A percentile compares a stretch with the other conserved stretches of the same genome.
phyloP scores from a whole-genome alignment of 306 rosid genomes.

The Castanospermum australe region DNA sequence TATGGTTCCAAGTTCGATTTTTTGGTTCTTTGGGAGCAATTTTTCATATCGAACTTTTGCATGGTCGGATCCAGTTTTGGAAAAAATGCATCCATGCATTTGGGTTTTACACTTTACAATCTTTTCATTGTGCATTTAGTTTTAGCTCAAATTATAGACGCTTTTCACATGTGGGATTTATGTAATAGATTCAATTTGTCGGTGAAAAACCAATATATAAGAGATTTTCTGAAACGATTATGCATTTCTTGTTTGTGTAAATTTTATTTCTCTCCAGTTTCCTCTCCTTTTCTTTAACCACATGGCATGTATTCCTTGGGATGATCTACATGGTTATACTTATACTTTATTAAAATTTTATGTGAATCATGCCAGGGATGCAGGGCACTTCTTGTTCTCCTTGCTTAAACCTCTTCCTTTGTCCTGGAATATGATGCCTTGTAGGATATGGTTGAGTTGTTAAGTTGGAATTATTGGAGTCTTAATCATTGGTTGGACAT shows the following conservation, averaged over 20 bases:
- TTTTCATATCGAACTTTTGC: neutral
- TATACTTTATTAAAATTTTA: neutral
- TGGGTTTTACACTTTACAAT: neutral
- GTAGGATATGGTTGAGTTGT: slow-evolving; percentile 25
- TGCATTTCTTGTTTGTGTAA: neutral
- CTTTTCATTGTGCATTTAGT: neutral
- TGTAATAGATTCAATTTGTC: slow-evolving; percentile 9
- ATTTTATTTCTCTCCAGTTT: neutral
- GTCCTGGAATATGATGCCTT: slow-evolving; percentile 14
- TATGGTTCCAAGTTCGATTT: neutral
- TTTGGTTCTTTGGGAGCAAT: neutral
- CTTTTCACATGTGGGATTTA: neutral
- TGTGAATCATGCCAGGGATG: neutral
- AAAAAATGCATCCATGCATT: neutral
- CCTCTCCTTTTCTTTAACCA: neutral
- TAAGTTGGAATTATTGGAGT: slow-evolving; percentile 19
- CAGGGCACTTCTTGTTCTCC: neutral
- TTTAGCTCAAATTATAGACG: neutral
- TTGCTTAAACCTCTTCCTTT: neutral
- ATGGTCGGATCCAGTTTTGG: slow-evolving; percentile 30
- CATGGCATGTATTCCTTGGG: neutral
- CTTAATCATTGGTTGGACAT: slow-evolving; percentile 31
- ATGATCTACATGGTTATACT: neutral
- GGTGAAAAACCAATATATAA: neutral
- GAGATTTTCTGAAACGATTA: neutral